phyloP scores from a whole-genome alignment of 306 rosid genomes.

The Vigna radiata region DNA sequence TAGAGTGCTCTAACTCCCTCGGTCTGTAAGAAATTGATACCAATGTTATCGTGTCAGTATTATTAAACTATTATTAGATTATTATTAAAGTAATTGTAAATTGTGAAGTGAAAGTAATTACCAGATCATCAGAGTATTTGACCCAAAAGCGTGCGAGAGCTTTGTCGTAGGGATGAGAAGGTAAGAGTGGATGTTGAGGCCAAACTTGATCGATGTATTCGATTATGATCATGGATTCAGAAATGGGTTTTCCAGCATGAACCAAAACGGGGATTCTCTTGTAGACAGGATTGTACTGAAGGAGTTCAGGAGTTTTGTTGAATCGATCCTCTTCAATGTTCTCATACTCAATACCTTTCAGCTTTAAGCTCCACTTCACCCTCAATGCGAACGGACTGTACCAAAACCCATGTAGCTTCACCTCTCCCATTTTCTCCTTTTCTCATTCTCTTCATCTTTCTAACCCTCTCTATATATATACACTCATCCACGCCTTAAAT shows the following conservation, averaged over 20 bases:
- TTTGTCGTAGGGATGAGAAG: constrained; percentile 52
- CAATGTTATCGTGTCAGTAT: too few species aligned
- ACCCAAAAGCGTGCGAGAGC: constrained; percentile 63
- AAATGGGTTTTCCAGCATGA: constrained; percentile 58
- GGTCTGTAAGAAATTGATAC: background rate
- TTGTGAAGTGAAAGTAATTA: background rate
- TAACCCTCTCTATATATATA: background rate
- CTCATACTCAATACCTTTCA: constrained; percentile 60
- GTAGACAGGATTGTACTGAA: constrained; percentile 57
- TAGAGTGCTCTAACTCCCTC: background rate
- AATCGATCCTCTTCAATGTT: constrained; percentile 59
- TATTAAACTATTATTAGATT: too few species aligned
- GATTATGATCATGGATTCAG: constrained; percentile 60
- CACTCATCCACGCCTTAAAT: too few species aligned
- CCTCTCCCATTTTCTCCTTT: constrained; percentile 25
- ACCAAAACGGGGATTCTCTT: constrained; percentile 63
- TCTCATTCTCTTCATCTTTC: background rate
- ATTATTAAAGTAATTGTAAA: too few species aligned
- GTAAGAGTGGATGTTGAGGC: constrained; percentile 56
- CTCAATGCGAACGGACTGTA: constrained; percentile 55
- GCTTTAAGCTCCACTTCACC: constrained; percentile 59
- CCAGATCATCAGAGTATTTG: constrained; percentile 37
- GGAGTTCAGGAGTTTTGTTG: constrained; percentile 55
- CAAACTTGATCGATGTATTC: constrained; percentile 62
- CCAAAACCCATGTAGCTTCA: constrained; percentile 63